Evolutionary conservation across 345 rosid species (phyloP).

Genomic region (Turnera subulata): DNA sequence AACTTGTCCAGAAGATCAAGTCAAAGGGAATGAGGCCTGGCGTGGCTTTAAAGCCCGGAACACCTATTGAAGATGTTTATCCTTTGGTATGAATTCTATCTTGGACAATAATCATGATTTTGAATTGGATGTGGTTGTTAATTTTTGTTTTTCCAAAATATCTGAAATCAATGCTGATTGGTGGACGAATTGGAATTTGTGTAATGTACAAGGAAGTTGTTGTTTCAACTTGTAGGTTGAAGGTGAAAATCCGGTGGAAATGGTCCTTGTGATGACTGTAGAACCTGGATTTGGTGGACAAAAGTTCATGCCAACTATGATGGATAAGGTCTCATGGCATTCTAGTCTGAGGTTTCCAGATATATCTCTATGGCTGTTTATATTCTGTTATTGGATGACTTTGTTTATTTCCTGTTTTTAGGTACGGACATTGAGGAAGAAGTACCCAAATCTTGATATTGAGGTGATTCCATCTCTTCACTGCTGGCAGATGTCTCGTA

Average conservation of each 20-base stretch:
- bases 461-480: slow-evolving; percentile 44
- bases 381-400: slow-evolving; percentile 4
- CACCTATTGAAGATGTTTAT: slow-evolving; percentile 78
- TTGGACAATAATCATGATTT: neutral
- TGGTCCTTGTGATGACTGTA: slow-evolving; percentile 97
- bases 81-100: slow-evolving; percentile 54
- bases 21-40: slow-evolving; percentile 88
- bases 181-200: neutral
- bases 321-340: slow-evolving; percentile 60
- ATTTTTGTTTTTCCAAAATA: neutral
- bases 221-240: slow-evolving; percentile 45
- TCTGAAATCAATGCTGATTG: neutral
- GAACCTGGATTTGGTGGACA: slow-evolving; percentile 95
- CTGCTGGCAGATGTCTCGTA: no score
- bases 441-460: slow-evolving; percentile 75
- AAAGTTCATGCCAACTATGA: slow-evolving; percentile 81
- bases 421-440: slow-evolving; percentile 62
- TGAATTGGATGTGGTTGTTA: neutral
- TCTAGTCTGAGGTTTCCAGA: neutral
- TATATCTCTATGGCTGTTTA: neutral
- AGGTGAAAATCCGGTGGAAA: slow-evolving; percentile 65
- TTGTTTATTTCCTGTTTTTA: slow-evolving; percentile 15
- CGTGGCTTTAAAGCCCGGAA: slow-evolving; percentile 76
- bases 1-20: slow-evolving; percentile 60
- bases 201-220: neutral